Evolutionary conservation across 805 yeast species (phyloP), one percentile per base, ranked within the genome.

Genomic region (Lachancea quebecensis): DNA sequence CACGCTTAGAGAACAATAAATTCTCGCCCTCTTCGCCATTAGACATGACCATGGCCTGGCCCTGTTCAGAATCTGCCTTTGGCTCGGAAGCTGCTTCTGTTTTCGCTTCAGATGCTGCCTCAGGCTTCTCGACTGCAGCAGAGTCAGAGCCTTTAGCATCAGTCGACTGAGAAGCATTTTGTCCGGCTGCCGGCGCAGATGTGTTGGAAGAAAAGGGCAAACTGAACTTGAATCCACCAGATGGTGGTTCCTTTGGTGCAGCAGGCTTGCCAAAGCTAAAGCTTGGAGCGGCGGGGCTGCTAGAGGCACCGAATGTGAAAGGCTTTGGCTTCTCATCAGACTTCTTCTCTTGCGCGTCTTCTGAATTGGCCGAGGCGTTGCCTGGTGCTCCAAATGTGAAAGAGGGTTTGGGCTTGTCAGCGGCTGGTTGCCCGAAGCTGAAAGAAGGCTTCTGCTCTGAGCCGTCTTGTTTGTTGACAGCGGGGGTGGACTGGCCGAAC

Each of bases 1-100:
- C 75, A 56, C 85, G 75, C 55, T 85, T 81, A 37, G 81, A 75
- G 54, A 75, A 85, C 21, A 77, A 56, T 0, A 73, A 60, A 1
- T 72, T 78, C 66, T 91, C 97, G 44, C 78, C 74, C 65, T 89
- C 96, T 66, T 91, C 97, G 15, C 96, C 97, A 8, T 91, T 85
- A 10, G 74, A 76, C 53, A 74, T 32, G 15, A 51, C 53, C 18
- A 60, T 47, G 10, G 55, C 70, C 14, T 70, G 75, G 5, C 75
- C 77, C 10, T 80, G 71, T 44, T 81, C 64, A 38, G 57, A 59
- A 51, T 73, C 71, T 1, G 72, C 25, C 25, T 21, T 21, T 21
- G 25, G 25, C 7, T 21, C 25, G 4, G 25, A 21, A 21, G 25
- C 25, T 21, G 25, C 78, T 35, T 71, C 72, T 4, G 71, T 73